Conservation (phyloP, 768 basidiomycete species). For the Mycena rebaudengoi region DNA sequence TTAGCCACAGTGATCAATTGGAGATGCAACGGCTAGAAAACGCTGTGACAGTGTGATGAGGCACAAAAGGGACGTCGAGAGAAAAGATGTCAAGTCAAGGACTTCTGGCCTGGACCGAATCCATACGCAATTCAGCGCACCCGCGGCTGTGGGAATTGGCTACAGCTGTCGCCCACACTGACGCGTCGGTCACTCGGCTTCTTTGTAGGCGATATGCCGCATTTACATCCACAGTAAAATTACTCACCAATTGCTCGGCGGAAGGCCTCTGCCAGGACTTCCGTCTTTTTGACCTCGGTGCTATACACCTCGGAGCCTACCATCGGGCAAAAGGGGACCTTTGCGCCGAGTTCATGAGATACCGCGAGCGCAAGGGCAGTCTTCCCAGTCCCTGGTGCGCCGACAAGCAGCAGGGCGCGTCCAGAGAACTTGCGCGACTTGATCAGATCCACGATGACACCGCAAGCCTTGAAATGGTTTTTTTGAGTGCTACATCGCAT, state of each 20-base stretch:
- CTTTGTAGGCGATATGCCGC: too few species aligned
- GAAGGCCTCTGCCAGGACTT: conserved; percentile 94
- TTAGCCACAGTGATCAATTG: conserved; percentile 10
- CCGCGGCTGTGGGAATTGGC: too few species aligned
- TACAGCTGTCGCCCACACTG: too few species aligned
- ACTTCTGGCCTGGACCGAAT: too few species aligned
- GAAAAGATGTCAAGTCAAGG: too few species aligned
- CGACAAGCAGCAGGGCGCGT: conserved; percentile 89
- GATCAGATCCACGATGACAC: conserved; percentile 88
- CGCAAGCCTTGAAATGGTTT: conserved; percentile 73
- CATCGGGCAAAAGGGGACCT: conserved; percentile 99
- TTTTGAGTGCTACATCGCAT: background rate
- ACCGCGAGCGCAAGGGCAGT: conserved; percentile 97
- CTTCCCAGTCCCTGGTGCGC: conserved; percentile 97
- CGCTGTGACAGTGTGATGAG: too few species aligned
- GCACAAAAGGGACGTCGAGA: too few species aligned
- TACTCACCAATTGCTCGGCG: conserved; percentile 97
- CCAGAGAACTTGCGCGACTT: conserved; percentile 95
- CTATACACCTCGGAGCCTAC: conserved; percentile 98
- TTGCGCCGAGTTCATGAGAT: conserved; percentile 91
- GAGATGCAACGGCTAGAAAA: too few species aligned
- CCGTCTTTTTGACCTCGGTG: conserved; percentile 98
- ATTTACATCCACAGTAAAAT: too few species aligned
- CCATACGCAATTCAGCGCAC: too few species aligned
- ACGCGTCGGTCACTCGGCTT: too few species aligned